phyloP scores from a whole-genome alignment of 306 rosid genomes.

The Comarum palustre region DNA sequence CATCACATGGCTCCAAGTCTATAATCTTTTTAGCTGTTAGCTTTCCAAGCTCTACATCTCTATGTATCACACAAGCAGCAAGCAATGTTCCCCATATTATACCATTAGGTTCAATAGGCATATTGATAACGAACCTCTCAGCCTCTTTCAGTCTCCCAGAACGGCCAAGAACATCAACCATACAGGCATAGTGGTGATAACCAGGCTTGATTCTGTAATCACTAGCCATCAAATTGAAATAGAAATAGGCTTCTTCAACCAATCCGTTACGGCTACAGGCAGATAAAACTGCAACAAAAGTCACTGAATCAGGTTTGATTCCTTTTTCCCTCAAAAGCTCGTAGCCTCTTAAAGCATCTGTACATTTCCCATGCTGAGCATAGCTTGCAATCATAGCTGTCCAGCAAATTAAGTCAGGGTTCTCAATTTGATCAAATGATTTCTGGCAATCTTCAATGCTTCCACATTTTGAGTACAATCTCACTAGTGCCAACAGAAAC shows the following conservation, averaged over 20 bases:
- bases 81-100: constrained; percentile 76
- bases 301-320: constrained; percentile 65
- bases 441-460: constrained; percentile 60
- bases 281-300: constrained; percentile 65
- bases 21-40: constrained; percentile 53
- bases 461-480: constrained; percentile 75
- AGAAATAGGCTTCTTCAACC: constrained; percentile 67
- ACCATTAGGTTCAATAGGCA: constrained; percentile 57
- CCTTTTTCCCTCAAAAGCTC: constrained; percentile 65
- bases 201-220: constrained; percentile 60
- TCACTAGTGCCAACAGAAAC: constrained; percentile 60
- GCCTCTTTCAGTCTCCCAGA: constrained; percentile 68
- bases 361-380: constrained; percentile 74
- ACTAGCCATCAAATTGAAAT: constrained; percentile 53
- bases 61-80: constrained; percentile 70
- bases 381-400: constrained; percentile 69
- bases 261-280: constrained; percentile 74
- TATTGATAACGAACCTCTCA: constrained; percentile 46
- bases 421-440: constrained; percentile 59
- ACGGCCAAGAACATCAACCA: constrained; percentile 75
- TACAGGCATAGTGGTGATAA: constrained; percentile 65
- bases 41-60: constrained; percentile 66
- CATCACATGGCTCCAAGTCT: constrained; percentile 58
- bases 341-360: constrained; percentile 59
- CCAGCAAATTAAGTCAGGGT: constrained; percentile 69